Conservation (phyloP, 805 yeast species). For the Saturnispora besseyi region DNA sequence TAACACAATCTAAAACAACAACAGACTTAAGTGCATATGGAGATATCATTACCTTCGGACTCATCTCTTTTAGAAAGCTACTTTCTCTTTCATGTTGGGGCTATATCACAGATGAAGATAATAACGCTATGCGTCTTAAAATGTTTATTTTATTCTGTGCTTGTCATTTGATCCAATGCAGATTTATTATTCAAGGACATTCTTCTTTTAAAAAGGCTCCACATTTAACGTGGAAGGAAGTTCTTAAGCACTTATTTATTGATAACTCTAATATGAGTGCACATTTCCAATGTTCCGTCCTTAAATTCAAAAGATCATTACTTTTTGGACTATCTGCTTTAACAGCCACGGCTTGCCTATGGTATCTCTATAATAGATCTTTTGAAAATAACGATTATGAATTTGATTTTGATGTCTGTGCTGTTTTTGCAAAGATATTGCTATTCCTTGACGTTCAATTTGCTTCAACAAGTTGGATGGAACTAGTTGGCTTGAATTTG, state of each 20-base stretch:
- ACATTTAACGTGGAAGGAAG: constrained; percentile 12
- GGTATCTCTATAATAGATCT: neutral
- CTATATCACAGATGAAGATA: constrained; percentile 23
- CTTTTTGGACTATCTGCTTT: neutral
- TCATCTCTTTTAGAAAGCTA: constrained; percentile 23
- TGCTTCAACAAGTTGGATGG: constrained; percentile 7
- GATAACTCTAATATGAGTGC: neutral
- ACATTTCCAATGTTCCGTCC: neutral
- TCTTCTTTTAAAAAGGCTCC: neutral
- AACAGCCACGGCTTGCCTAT: neutral
- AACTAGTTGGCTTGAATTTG: constrained; percentile 7
- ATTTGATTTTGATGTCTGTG: neutral
- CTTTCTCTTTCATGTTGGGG: constrained; percentile 23
- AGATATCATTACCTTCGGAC: constrained; percentile 18
- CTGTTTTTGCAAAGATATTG: constrained; percentile 2
- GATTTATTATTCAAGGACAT: constrained; percentile 21
- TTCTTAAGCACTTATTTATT: constrained; percentile 15
- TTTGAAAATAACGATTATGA: neutral
- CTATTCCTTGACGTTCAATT: constrained; percentile 8
- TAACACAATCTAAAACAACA: neutral
- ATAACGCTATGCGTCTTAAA: constrained; percentile 21
- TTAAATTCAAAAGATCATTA: constrained; percentile 3
- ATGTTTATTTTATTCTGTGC: constrained; percentile 21
- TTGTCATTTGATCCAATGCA: constrained; percentile 20
- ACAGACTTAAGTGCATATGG: constrained; percentile 7